A percentile compares a stretch with the other conserved stretches of the same genome.
phyloP scores from a whole-genome alignment of 2,329 filamentous ascomycete species.

The Clonostachys byssicola region DNA sequence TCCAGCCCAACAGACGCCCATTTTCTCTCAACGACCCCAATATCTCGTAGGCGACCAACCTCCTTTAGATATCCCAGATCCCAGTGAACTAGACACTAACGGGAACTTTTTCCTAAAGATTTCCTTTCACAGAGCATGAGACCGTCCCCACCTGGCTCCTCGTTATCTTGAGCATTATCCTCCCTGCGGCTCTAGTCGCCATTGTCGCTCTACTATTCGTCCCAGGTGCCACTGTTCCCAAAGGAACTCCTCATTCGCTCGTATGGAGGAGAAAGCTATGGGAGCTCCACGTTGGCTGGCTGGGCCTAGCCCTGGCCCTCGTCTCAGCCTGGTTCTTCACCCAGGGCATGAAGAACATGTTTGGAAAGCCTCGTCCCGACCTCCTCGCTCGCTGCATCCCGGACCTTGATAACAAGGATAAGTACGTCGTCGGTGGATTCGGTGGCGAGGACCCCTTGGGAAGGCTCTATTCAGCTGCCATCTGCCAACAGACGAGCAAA shows the following conservation, averaged over 20 bases:
- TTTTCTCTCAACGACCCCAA: constrained; percentile 69
- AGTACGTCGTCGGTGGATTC: constrained; percentile 61
- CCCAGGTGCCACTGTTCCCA: constrained; percentile 64
- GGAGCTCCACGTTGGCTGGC: constrained; percentile 84
- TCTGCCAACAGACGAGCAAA: constrained; percentile 66
- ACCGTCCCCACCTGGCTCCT: constrained; percentile 67
- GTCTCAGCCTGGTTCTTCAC: constrained; percentile 76
- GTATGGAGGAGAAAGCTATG: constrained; percentile 82
- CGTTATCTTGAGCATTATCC: constrained; percentile 55
- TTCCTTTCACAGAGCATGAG: constrained; percentile 66
- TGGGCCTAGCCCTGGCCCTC: constrained; percentile 73
- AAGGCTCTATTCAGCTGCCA: constrained; percentile 68
- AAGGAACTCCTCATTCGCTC: constrained; percentile 56
- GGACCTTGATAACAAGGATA: constrained; percentile 58
- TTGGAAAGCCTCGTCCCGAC: constrained; percentile 73
- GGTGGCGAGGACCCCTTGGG: constrained; percentile 48
- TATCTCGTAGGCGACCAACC: constrained; percentile 54
- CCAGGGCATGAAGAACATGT: constrained; percentile 77
- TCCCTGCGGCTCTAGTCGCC: constrained; percentile 65
- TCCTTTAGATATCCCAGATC: constrained; percentile 3
- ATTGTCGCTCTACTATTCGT: constrained; percentile 66
- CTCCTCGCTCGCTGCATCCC: constrained; percentile 76
- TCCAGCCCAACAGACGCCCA: constrained; percentile 62
- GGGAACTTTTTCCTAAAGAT: constrained; percentile 34
- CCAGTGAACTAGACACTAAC: background rate